These are phyloP conservation scores for Tillandsia fasciculata DNA, from an alignment of 176 grass and related monocot species.

Conservation along the genomic window DNA sequence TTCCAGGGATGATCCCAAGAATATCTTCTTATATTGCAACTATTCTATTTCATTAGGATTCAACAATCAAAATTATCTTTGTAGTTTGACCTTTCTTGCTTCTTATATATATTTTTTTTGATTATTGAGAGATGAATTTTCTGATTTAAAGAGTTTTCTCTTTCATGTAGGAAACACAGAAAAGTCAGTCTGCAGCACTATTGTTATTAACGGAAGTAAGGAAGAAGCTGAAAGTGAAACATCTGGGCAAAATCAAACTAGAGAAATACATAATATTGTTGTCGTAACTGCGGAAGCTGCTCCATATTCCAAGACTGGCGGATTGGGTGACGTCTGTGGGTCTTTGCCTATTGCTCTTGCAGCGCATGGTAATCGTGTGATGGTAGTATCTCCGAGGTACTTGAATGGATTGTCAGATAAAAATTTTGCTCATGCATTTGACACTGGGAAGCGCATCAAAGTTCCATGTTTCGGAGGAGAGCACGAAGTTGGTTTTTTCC, in stretches of 20 bases:
- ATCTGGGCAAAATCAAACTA: slow-evolving; percentile 13
- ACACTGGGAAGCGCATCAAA: slow-evolving; percentile 45
- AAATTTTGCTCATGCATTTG: slow-evolving; percentile 37
- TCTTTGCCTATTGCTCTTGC: slow-evolving; percentile 86
- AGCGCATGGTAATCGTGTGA: slow-evolving; percentile 81
- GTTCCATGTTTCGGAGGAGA: slow-evolving; percentile 66
- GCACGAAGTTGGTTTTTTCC: slow-evolving; percentile 79
- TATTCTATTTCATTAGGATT: too few relatives aligned
- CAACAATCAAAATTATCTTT: too few relatives aligned
- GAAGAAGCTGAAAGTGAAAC: slow-evolving; percentile 17
- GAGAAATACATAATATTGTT: slow-evolving; percentile 50
- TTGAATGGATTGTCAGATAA: slow-evolving; percentile 56
- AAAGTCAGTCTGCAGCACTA: slow-evolving; percentile 6
- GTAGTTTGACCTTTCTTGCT: too few relatives aligned
- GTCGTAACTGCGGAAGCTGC: slow-evolving; percentile 80
- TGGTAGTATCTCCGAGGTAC: slow-evolving; percentile 92
- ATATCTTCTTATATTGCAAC: too few relatives aligned
- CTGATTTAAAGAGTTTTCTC: too few relatives aligned
- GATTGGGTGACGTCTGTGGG: slow-evolving; percentile 92
- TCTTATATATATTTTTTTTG: too few relatives aligned
- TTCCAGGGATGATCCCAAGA: too few relatives aligned
- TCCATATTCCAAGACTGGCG: slow-evolving; percentile 93
- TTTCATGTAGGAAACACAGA: slow-evolving; percentile 6
- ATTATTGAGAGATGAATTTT: too few relatives aligned
- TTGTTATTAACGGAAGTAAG: background rate